A percentile compares a stretch with the other conserved stretches of the same genome.
Conservation (phyloP, 345 rosid species). For the Rhodomyrtus tomentosa region DNA sequence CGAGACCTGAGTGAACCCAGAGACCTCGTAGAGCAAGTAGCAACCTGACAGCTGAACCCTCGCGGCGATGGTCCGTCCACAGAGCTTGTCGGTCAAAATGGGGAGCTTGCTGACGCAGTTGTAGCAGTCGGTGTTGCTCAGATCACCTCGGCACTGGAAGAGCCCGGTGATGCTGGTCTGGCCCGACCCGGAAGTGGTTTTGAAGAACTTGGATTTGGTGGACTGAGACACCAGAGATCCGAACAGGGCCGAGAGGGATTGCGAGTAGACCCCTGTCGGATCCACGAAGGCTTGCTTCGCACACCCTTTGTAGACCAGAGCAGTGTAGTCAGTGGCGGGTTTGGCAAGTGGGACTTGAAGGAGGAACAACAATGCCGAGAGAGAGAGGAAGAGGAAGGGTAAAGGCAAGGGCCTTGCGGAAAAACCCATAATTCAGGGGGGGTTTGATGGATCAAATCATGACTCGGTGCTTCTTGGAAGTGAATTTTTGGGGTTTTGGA, state of each 20-base stretch:
- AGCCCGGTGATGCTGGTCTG: constrained; percentile 75
- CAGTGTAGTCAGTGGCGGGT: constrained; percentile 47
- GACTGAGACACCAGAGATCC: constrained; percentile 78
- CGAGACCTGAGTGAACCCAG: constrained; percentile 76
- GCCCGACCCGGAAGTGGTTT: constrained; percentile 69
- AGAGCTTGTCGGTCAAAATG: constrained; percentile 53
- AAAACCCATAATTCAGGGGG: constrained; percentile 26
- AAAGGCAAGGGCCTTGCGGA: constrained; percentile 14
- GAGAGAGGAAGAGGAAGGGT: constrained; percentile 13
- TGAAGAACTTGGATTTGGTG: constrained; percentile 68
- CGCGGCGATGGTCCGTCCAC: constrained; percentile 68
- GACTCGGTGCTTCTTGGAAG: background rate
- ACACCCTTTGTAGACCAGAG: constrained; percentile 87
- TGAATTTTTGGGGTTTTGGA: constrained; percentile 3
- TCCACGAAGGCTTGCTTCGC: constrained; percentile 67
- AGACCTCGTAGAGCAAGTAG: constrained; percentile 72
- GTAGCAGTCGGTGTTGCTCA: constrained; percentile 64
- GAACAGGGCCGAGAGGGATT: constrained; percentile 77
- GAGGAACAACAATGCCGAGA: constrained; percentile 22
- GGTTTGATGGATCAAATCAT: constrained; percentile 45
- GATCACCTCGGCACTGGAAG: constrained; percentile 94
- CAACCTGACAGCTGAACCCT: constrained; percentile 85
- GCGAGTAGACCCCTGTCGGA: constrained; percentile 75
- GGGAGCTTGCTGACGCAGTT: constrained; percentile 89
- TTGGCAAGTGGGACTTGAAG: constrained; percentile 18